phyloP scores from a whole-genome alignment of 164 flowering plant genomes.

The Magnolia sinica region DNA sequence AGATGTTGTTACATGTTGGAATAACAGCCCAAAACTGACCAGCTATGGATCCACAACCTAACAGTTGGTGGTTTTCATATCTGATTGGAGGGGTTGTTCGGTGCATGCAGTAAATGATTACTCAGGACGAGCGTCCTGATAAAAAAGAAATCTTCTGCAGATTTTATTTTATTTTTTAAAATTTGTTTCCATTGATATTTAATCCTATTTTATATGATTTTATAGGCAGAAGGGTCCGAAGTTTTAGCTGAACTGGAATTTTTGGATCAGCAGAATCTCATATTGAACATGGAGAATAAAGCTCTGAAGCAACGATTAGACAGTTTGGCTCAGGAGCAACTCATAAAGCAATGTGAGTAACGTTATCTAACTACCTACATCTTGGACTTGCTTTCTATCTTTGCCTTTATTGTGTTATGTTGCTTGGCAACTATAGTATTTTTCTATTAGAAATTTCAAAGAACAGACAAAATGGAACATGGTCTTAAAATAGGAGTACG shows the following conservation, averaged over 20 bases:
- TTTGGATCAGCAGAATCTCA: slow-evolving; percentile 74
- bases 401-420: background rate
- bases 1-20: background rate
- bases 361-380: background rate
- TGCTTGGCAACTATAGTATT: background rate
- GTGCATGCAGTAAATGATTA: background rate
- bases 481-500: background rate
- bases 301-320: slow-evolving; percentile 89
- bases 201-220: slow-evolving; percentile 7
- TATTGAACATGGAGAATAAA: slow-evolving; percentile 85
- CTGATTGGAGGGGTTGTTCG: background rate
- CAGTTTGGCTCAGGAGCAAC: slow-evolving; percentile 77
- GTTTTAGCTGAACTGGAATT: slow-evolving; percentile 88
- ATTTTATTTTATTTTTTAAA: too few relatives aligned
- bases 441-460: background rate
- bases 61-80: background rate
- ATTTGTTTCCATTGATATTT: background rate
- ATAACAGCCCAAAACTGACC: background rate
- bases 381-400: background rate
- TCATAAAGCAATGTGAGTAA: slow-evolving; percentile 73
- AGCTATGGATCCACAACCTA: background rate
- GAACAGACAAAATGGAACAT: background rate
- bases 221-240: slow-evolving; percentile 86
- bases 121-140: background rate
- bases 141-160: background rate